Percentiles rank a stretch among this genome's conserved stretches.
phyloP scores from a whole-genome alignment of 352 stramenopile genomes.

The Pythium rishiriense region DNA sequence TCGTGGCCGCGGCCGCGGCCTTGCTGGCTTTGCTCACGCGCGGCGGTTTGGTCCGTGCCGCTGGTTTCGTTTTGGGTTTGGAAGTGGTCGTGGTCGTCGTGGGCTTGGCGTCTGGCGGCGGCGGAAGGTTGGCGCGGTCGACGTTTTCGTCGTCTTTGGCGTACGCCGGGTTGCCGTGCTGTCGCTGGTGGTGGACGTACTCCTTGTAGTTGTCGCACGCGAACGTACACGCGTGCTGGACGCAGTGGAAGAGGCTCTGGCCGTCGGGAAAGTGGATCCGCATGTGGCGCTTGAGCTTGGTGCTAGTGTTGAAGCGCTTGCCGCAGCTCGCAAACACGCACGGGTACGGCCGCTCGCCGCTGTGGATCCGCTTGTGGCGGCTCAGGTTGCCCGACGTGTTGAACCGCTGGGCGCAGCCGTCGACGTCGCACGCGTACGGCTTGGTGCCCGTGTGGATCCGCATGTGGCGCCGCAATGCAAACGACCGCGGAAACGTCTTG shows the following conservation, averaged over 20 bases:
- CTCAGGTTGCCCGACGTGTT: conserved; percentile 88
- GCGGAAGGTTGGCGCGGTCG: conserved; percentile 11
- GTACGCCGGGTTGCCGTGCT: conserved; percentile 36
- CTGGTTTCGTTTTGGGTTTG: conserved; percentile 11
- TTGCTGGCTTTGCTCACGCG: conserved; percentile 33
- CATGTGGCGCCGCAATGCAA: conserved; percentile 80
- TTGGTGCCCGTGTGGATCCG: conserved; percentile 85
- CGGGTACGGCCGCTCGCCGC: conserved; percentile 76
- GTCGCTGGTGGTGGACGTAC: conserved; percentile 73
- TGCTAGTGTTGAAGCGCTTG: conserved; percentile 88
- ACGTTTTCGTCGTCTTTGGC: conserved; percentile 18
- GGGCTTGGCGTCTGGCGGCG: background rate
- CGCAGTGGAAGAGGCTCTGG: conserved; percentile 74
- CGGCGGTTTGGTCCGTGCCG: conserved; percentile 6
- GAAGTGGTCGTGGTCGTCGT: background rate
- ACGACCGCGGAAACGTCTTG: conserved; percentile 83
- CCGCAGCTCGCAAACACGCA: conserved; percentile 75
- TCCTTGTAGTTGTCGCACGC: conserved; percentile 87
- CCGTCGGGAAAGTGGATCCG: conserved; percentile 84
- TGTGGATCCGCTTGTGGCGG: conserved; percentile 88
- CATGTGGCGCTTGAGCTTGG: conserved; percentile 89
- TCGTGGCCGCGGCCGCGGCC: conserved; percentile 9
- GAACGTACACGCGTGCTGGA: conserved; percentile 51
- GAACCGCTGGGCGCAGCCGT: conserved; percentile 77
- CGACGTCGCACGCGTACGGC: conserved; percentile 77